Evolutionary conservation across 441 rosid genomes (phyloP), one percentile per base, ranked within the genome.

Genomic region (Gossypium aridum): DNA sequence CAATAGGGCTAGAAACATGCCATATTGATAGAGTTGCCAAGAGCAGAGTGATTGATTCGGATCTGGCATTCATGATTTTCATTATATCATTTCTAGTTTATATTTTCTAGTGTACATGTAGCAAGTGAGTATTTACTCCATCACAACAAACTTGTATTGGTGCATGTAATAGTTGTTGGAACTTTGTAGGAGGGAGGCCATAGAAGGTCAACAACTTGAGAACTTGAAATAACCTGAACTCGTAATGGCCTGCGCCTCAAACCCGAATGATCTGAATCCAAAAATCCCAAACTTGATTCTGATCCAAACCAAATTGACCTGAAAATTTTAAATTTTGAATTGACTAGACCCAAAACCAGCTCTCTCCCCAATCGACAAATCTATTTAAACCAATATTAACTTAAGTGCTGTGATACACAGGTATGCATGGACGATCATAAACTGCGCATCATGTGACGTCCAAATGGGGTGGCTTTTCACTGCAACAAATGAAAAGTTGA

Each of bases 391-490:
- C 37, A 5, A 31, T 31, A 31, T 64, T 64, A 57, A 49, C 74
- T 16, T 22, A 39, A 28, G 54, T 61, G 66, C 72, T 71, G 22
- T 34, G 59, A 57, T 34, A 55, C 79, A 79, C 88, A 93, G 99
- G 79, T 95, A 93, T 77, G 98, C 97, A 17, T 93, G 99, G 99
- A 91, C 97, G 43, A 70, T 89, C 34, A 82, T 90, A 63, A 75
- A 75, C 6, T 93, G 98, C 57, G 75, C 82, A 3, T 76, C 75
- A n/a, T 95, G 99, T 61, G 95, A 87, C 80, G 78, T 80, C 23
- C 93, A 85, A 43, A 80, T 92, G 84, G 98, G 99, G 19, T 95
- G 99, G 99, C 89, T 85, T 69, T 95, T 89, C 77, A 89, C 98
- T 2, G 92, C 97, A 5, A 88, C 87, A 9, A 87, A 83, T 70